Conservation (phyloP, 495 filamentous ascomycete genomes). For the Podospora appendiculata region DNA sequence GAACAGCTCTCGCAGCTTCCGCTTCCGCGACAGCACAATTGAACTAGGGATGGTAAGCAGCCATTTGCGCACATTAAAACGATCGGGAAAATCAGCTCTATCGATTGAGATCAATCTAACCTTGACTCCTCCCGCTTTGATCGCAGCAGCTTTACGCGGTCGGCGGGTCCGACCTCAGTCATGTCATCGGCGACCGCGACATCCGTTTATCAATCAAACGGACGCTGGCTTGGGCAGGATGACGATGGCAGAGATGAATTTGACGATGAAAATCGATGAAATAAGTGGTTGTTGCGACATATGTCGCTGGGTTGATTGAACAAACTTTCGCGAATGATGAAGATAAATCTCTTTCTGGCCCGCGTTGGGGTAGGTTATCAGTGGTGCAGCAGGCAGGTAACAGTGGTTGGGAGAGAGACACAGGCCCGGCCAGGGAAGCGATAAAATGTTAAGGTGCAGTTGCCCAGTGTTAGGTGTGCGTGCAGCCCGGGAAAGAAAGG, state of each 20-base stretch:
- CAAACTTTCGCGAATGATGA: conserved; percentile 12
- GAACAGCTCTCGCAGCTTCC: conserved; percentile 77
- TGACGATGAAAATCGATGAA: conserved; percentile 42
- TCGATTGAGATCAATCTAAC: conserved; percentile 31
- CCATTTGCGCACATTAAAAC: conserved; percentile 29
- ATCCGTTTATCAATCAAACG: conserved; percentile 52
- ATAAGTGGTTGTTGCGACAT: conserved; percentile 63
- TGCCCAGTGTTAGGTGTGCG: conserved; percentile 1
- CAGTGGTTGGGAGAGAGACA: conserved; percentile 6
- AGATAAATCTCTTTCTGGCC: conserved; percentile 25
- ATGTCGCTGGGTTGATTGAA: conserved; percentile 22
- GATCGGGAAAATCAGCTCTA: conserved; percentile 37
- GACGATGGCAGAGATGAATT: conserved; percentile 23
- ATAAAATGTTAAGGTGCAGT: conserved; percentile 23
- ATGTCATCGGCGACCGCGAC: conserved; percentile 49
- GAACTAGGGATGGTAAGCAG: conserved; percentile 48
- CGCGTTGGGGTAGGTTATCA: conserved; percentile 10
- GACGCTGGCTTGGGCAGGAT: conserved; percentile 29
- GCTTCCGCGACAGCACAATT: conserved; percentile 70
- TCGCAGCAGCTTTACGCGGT: conserved; percentile 47
- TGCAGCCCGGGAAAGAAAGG: conserved; percentile 9
- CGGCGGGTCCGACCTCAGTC: conserved; percentile 49
- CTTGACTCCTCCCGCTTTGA: conserved; percentile 44
- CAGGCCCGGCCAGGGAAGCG: background rate
- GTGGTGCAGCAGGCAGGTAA: conserved; percentile 6